Percentiles rank a stretch among this genome's conserved stretches.
These are phyloP conservation scores for Vitis cinerea DNA, from an alignment of 164 flowering plant genomes.

Conservation along the genomic window DNA sequence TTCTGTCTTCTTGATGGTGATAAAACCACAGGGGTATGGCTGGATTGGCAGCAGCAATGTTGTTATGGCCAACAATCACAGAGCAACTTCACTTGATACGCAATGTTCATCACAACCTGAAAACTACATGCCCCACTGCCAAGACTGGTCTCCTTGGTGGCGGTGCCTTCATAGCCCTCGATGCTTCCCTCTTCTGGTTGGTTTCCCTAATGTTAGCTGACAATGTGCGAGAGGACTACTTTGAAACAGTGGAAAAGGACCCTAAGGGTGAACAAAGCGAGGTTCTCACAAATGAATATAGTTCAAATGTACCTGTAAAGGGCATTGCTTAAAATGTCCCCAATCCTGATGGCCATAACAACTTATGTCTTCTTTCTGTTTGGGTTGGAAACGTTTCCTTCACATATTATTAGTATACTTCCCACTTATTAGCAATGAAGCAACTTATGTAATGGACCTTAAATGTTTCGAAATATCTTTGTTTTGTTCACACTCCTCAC, in stretches of 20 bases:
- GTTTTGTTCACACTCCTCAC: too few relatives aligned
- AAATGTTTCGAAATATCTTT: too few relatives aligned
- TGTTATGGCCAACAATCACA: constrained; percentile 76
- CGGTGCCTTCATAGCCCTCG: constrained; percentile 60
- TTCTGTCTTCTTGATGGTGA: neutral
- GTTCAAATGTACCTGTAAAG: neutral
- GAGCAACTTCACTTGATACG: constrained; percentile 42
- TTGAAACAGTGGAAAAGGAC: constrained; percentile 30
- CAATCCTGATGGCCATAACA: neutral
- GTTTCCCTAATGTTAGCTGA: constrained; percentile 52
- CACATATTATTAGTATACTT: too few relatives aligned
- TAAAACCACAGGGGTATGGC: constrained; percentile 41
- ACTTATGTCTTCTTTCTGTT: too few relatives aligned
- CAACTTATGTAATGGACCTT: too few relatives aligned
- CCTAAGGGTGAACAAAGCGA: neutral
- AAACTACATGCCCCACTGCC: constrained; percentile 46
- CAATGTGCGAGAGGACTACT: constrained; percentile 61
- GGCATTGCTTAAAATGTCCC: neutral
- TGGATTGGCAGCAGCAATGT: constrained; percentile 52
- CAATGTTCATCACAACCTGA: constrained; percentile 27
- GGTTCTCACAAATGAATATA: neutral
- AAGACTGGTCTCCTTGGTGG: constrained; percentile 57
- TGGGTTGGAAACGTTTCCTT: too few relatives aligned
- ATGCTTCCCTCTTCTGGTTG: constrained; percentile 51
- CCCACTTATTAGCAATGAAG: too few relatives aligned